phyloP scores from a whole-genome alignment of 192 early-diverging fungal species.

The Coemansia sp. region DNA sequence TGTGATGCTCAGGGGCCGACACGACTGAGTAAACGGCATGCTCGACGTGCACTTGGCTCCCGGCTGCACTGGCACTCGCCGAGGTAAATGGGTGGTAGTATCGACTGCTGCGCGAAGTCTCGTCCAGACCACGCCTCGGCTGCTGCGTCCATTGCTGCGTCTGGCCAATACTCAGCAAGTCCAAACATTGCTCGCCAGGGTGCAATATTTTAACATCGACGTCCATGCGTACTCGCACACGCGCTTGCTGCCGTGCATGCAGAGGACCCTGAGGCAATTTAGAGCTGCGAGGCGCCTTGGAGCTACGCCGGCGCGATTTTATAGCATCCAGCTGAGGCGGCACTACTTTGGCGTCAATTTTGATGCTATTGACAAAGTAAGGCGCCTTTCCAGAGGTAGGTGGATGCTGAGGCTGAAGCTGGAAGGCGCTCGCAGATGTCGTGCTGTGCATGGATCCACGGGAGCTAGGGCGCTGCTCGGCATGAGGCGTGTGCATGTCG shows the following conservation, averaged over 20 bases:
- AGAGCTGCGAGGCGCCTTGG: slow-evolving; percentile 2
- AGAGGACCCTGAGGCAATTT: background rate
- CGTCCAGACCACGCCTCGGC: background rate
- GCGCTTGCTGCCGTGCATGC: slow-evolving; percentile 13
- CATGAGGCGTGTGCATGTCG: slow-evolving; percentile 5
- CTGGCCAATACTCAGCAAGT: slow-evolving; percentile 19
- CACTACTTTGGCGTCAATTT: slow-evolving; percentile 21
- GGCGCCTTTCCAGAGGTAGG: slow-evolving; percentile 24
- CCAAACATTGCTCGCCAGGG: slow-evolving; percentile 20
- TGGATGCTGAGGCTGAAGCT: background rate
- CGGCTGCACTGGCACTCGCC: background rate
- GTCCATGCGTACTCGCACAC: slow-evolving; percentile 27
- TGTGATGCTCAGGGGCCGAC: background rate
- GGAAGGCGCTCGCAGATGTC: background rate
- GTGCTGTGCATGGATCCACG: slow-evolving; percentile 18
- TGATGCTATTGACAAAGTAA: slow-evolving; percentile 16
- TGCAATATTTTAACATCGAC: slow-evolving; percentile 18
- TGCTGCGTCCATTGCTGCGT: background rate
- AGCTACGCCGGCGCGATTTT: background rate
- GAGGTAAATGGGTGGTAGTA: background rate
- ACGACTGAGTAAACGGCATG: background rate
- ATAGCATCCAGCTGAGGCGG: slow-evolving; percentile 16
- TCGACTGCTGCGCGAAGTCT: background rate
- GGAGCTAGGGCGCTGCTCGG: slow-evolving; percentile 17
- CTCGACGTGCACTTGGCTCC: background rate